Evolutionary conservation across 2,329 filamentous ascomycete species (phyloP).

Genomic region (Shiraia bambusicola): DNA sequence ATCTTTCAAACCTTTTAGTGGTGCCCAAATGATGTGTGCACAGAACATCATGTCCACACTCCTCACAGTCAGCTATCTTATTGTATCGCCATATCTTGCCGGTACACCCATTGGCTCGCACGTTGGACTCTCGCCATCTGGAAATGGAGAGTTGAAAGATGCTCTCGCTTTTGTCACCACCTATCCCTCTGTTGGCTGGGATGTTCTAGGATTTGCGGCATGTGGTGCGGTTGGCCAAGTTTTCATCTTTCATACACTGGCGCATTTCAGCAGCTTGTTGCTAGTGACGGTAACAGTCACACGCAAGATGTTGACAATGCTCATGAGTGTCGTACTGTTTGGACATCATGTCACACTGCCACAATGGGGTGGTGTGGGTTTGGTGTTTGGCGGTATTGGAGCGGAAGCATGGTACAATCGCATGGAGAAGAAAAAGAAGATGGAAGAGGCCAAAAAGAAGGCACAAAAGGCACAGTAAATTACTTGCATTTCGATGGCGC

Average conservation of each 20-base stretch:
- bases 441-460: conserved; percentile 56
- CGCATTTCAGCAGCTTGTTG: conserved; percentile 86
- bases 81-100: conserved; percentile 78
- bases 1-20: conserved; percentile 74
- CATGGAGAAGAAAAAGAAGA: conserved; percentile 81
- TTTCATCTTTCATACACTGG: conserved; percentile 92
- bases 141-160: conserved; percentile 72
- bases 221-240: conserved; percentile 93
- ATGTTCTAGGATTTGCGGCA: conserved; percentile 84
- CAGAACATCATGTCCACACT: conserved; percentile 86
- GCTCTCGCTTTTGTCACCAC: conserved; percentile 78
- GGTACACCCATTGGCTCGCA: conserved; percentile 52
- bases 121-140: conserved; percentile 44
- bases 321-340: conserved; percentile 91
- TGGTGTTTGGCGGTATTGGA: conserved; percentile 95
- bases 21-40: conserved; percentile 99
- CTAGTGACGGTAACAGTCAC: conserved; percentile 97
- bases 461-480: background rate
- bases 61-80: conserved; percentile 74
- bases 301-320: conserved; percentile 99
- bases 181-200: conserved; percentile 79
- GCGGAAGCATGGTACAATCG: conserved; percentile 82
- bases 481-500: no score
- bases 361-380: conserved; percentile 88
- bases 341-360: conserved; percentile 83